phyloP scores from a whole-genome alignment of 2,329 filamentous ascomycete species.

The Mycosphaerelloides madeirae region DNA sequence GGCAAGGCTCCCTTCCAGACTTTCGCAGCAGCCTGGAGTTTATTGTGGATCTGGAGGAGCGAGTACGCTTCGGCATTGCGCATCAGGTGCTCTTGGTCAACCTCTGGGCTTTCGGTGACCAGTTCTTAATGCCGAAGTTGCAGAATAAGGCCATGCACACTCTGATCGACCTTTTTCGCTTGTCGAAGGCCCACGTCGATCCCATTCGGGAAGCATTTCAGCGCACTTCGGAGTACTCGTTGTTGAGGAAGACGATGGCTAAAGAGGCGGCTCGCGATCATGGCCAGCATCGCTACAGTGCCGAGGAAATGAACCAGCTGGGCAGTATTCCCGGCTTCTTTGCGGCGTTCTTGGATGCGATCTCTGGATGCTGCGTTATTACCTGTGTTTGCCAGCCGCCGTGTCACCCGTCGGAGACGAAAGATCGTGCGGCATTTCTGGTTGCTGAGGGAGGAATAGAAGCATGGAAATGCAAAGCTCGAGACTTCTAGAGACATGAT shows the following conservation, averaged over 20 bases:
- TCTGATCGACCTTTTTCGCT: background rate
- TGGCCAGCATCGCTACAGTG: background rate
- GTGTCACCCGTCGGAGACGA: no score
- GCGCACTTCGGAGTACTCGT: background rate
- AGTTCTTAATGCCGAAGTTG: constrained; percentile 4
- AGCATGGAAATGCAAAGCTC: no score
- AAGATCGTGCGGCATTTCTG: no score
- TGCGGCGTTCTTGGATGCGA: background rate
- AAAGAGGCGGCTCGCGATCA: background rate
- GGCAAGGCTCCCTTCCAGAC: background rate
- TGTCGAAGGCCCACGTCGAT: background rate
- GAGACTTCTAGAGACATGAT: no score
- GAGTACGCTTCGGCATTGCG: no score
- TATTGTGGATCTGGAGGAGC: no score
- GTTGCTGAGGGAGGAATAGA: no score
- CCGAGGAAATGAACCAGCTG: background rate
- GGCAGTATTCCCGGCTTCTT: constrained; percentile 2
- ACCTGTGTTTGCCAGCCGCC: no score
- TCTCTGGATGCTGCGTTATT: no score
- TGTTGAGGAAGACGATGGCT: background rate
- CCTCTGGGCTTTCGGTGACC: constrained; percentile 3
- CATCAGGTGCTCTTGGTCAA: background rate
- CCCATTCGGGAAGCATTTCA: background rate
- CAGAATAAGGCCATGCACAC: background rate
- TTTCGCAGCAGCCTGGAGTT: background rate